A percentile compares a stretch with the other conserved stretches of the same genome.
phyloP scores from a whole-genome alignment of 2,329 filamentous ascomycete genomes.

The Myotisia sp. region DNA sequence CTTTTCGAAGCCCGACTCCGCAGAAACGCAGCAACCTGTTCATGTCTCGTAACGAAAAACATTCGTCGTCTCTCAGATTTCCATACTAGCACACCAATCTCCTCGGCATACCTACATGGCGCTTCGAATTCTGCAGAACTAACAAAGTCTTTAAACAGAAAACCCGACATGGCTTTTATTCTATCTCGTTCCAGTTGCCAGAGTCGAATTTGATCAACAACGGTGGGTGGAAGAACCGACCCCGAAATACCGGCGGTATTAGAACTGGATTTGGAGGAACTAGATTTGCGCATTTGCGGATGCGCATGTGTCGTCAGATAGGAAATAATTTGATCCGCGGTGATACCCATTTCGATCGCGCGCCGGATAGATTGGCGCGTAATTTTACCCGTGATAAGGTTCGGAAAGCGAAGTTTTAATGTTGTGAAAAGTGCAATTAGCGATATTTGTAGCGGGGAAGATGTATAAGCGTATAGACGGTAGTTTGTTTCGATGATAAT shows the following conservation, averaged over 20 bases:
- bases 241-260: slow-evolving; percentile 28
- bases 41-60: slow-evolving; percentile 85
- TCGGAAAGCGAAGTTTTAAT: slow-evolving; percentile 79
- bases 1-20: slow-evolving; percentile 45
- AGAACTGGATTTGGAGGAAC: slow-evolving; percentile 24
- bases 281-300: slow-evolving; percentile 69
- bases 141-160: slow-evolving; percentile 79
- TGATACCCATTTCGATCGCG: slow-evolving; percentile 83
- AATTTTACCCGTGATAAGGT: slow-evolving; percentile 83
- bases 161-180: slow-evolving; percentile 71
- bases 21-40: slow-evolving; percentile 74
- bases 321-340: slow-evolving; percentile 83
- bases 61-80: slow-evolving; percentile 62
- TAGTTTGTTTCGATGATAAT: slow-evolving; percentile 98
- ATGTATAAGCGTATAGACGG: slow-evolving; percentile 91
- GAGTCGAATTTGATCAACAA: slow-evolving; percentile 90
- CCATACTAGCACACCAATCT: slow-evolving; percentile 83
- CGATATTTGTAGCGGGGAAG: slow-evolving; percentile 83
- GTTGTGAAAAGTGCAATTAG: slow-evolving; percentile 81
- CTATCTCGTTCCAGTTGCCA: slow-evolving; percentile 97
- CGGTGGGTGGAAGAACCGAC: slow-evolving; percentile 79
- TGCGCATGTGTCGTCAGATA: slow-evolving; percentile 89
- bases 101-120: slow-evolving; percentile 54
- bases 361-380: slow-evolving; percentile 76
- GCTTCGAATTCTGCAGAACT: slow-evolving; percentile 48